Evolutionary conservation across 2,329 filamentous ascomycete species (phyloP).

Genomic region (Huntiella omanensis): DNA sequence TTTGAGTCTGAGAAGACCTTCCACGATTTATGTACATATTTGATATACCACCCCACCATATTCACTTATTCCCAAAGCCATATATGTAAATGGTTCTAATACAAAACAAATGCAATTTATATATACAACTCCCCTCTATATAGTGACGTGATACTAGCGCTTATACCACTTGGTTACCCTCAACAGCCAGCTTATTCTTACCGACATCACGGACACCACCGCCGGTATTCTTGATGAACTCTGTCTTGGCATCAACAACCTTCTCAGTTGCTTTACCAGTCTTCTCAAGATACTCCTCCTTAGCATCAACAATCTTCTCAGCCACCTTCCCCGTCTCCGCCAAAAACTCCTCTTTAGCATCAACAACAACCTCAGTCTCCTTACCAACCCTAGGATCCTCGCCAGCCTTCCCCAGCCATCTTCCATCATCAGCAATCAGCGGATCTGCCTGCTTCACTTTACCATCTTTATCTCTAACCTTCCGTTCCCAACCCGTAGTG

Average conservation of each 20-base stretch:
- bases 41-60: no score
- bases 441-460: constrained; percentile 18
- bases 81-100: no score
- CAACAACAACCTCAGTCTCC: not conserved
- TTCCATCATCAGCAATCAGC: not conserved
- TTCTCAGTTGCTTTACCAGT: not conserved
- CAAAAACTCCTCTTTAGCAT: not conserved
- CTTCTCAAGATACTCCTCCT: not conserved
- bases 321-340: not conserved
- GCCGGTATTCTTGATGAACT: constrained; percentile 2
- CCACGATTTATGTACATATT: no score
- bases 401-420: not conserved
- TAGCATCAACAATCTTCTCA: not conserved
- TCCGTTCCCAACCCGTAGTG: constrained; percentile 63
- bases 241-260: not conserved
- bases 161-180: constrained; percentile 5
- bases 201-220: not conserved
- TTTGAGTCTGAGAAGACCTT: not conserved
- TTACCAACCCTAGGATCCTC: not conserved
- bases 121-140: not conserved
- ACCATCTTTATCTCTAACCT: constrained; percentile 33
- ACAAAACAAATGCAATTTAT: not conserved
- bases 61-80: no score
- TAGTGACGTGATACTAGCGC: not conserved
- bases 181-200: constrained; percentile 3